Conservation (phyloP, 1,139 yeast genomes). For the Saccharomyces hybrid region DNA sequence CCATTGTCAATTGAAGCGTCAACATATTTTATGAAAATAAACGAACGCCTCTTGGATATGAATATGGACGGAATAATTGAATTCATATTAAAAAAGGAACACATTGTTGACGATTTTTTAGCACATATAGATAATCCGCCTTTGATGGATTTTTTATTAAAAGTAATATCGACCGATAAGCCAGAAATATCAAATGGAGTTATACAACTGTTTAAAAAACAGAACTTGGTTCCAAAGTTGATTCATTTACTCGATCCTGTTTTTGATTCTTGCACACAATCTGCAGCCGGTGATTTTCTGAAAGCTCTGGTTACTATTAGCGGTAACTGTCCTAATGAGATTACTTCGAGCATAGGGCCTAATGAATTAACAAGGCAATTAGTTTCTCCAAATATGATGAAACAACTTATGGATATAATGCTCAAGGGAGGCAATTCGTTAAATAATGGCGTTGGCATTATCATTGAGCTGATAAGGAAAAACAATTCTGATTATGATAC, state of each 20-base stretch:
- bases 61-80: slow-evolving; percentile 76
- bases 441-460: slow-evolving; percentile 92
- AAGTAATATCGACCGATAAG: slow-evolving; percentile 59
- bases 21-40: slow-evolving; percentile 86
- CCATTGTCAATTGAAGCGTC: slow-evolving; percentile 72
- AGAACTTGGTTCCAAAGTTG: slow-evolving; percentile 45
- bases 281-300: slow-evolving; percentile 91
- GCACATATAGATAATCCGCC: slow-evolving; percentile 53
- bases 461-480: slow-evolving; percentile 89
- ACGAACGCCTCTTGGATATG: slow-evolving; percentile 87
- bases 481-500: slow-evolving; percentile 94
- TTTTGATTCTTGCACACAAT: slow-evolving; percentile 57
- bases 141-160: slow-evolving; percentile 66
- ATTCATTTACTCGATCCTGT: slow-evolving; percentile 45
- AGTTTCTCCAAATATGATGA: slow-evolving; percentile 65
- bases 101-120: slow-evolving; percentile 48
- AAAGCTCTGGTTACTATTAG: slow-evolving; percentile 91
- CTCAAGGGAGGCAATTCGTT: slow-evolving; percentile 84
- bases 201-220: slow-evolving; percentile 45
- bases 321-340: slow-evolving; percentile 71
- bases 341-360: slow-evolving; percentile 87
- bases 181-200: slow-evolving; percentile 60
- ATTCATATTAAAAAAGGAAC: slow-evolving; percentile 44
- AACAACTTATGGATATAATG: slow-evolving; percentile 71
- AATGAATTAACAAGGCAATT: slow-evolving; percentile 88